Evolutionary conservation across 768 basidiomycete species (phyloP).

Genomic region (Pholiota conissans): DNA sequence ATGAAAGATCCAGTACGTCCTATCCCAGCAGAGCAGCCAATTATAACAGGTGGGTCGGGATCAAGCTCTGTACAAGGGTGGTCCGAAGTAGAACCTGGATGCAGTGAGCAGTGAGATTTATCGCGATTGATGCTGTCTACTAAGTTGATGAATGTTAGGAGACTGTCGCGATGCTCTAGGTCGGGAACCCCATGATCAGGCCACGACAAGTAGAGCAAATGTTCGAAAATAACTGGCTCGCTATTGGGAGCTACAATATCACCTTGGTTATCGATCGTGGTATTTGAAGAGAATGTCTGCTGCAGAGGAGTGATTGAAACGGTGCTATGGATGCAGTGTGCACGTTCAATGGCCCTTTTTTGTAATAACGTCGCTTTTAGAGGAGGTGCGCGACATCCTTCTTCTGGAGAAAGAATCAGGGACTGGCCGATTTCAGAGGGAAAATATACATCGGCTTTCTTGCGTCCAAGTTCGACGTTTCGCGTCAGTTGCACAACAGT

Average conservation of each 20-base stretch:
- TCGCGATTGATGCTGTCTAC: constrained; percentile 64
- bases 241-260: no score
- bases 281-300: background rate
- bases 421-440: constrained; percentile 58
- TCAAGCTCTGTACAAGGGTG: constrained; percentile 28
- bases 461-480: constrained; percentile 64
- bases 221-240: constrained; percentile 52
- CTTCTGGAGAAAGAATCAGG: constrained; percentile 45
- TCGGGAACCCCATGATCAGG: constrained; percentile 84
- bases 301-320: constrained; percentile 49
- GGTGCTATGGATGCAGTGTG: constrained; percentile 61
- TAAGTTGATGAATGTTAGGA: constrained; percentile 63
- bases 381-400: constrained; percentile 36
- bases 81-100: constrained; percentile 16
- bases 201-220: constrained; percentile 77
- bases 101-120: constrained; percentile 26
- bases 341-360: constrained; percentile 46
- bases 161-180: constrained; percentile 53
- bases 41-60: constrained; percentile 74
- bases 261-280: constrained; percentile 7
- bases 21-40: constrained; percentile 86
- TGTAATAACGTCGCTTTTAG: constrained; percentile 61
- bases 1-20: constrained; percentile 89
- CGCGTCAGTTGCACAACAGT: constrained; percentile 84
- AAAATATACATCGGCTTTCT: constrained; percentile 81